phyloP scores from a whole-genome alignment of 1,139 yeast species.

The Candida dubliniensis region DNA sequence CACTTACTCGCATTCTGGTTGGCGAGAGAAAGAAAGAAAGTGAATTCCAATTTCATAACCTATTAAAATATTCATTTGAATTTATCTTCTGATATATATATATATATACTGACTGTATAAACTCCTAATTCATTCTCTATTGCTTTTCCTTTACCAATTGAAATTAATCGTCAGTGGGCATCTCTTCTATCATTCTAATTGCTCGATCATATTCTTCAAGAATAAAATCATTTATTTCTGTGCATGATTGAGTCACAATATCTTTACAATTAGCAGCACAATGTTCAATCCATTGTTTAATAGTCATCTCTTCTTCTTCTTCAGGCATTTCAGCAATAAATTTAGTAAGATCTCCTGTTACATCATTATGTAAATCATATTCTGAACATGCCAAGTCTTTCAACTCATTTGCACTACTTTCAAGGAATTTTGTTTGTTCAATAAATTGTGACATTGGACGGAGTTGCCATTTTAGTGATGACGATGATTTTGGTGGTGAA shows the following conservation, averaged over 20 bases:
- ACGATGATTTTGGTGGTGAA: too few species aligned
- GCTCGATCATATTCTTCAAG: conserved; percentile 46
- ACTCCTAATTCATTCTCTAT: not conserved
- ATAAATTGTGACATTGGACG: conserved; percentile 7
- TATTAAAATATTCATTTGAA: not conserved
- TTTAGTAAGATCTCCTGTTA: conserved; percentile 60
- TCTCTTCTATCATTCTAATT: conserved; percentile 10
- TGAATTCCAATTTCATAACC: too few species aligned
- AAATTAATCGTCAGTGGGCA: conserved; percentile 2
- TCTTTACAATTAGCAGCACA: conserved; percentile 45
- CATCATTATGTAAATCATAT: conserved; percentile 50
- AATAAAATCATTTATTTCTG: conserved; percentile 45
- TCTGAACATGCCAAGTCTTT: conserved; percentile 23
- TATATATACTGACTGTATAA: too few species aligned
- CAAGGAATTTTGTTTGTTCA: conserved; percentile 38
- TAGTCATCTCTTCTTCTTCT: conserved; percentile 65
- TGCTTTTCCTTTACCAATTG: too few species aligned
- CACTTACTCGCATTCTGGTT: too few species aligned
- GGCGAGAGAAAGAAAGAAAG: too few species aligned
- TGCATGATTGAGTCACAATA: conserved; percentile 44
- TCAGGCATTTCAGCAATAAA: conserved; percentile 71
- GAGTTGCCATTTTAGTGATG: conserved; percentile 10
- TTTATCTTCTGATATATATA: not conserved
- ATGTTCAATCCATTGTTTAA: conserved; percentile 65
- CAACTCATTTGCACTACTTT: conserved; percentile 37